phyloP scores from a whole-genome alignment of 1,284 basidiomycete species.

The Ceratobasidium sp. region DNA sequence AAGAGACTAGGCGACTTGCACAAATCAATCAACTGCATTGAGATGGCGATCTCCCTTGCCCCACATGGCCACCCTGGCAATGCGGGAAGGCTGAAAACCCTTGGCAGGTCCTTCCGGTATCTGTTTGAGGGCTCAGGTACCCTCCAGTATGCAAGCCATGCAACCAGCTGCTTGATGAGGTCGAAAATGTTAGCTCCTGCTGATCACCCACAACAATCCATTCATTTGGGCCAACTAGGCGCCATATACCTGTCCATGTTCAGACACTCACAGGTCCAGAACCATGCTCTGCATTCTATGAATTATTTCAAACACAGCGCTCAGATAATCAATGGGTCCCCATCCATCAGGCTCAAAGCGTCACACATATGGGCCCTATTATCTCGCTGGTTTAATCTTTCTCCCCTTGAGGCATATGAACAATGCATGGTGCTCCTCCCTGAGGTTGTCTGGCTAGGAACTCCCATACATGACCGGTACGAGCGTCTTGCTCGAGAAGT shows the following conservation, averaged over 20 bases:
- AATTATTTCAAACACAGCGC: not conserved
- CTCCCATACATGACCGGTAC: not conserved
- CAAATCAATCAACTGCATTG: not conserved
- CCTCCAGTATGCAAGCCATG: not conserved
- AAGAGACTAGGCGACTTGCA: not conserved
- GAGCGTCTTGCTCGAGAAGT: too few relatives aligned
- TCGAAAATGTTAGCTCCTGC: too few relatives aligned
- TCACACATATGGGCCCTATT: not conserved
- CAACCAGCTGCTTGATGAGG: too few relatives aligned
- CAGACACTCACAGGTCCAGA: not conserved
- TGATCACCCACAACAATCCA: too few relatives aligned
- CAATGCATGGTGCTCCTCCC: not conserved
- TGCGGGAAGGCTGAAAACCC: not conserved
- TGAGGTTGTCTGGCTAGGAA: conserved; percentile 5
- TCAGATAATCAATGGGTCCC: not conserved
- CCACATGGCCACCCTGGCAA: not conserved
- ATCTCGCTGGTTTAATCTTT: not conserved
- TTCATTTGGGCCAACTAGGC: too few relatives aligned
- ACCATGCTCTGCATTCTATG: not conserved
- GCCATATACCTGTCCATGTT: not conserved
- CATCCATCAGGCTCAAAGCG: not conserved
- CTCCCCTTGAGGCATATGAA: not conserved
- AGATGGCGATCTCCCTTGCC: not conserved
- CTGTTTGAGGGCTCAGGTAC: not conserved
- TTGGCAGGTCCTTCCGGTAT: not conserved